Evolutionary conservation across 2,329 filamentous ascomycete genomes (phyloP), one percentile per base, ranked within the genome.

Genomic region (Aspergillus piperis): DNA sequence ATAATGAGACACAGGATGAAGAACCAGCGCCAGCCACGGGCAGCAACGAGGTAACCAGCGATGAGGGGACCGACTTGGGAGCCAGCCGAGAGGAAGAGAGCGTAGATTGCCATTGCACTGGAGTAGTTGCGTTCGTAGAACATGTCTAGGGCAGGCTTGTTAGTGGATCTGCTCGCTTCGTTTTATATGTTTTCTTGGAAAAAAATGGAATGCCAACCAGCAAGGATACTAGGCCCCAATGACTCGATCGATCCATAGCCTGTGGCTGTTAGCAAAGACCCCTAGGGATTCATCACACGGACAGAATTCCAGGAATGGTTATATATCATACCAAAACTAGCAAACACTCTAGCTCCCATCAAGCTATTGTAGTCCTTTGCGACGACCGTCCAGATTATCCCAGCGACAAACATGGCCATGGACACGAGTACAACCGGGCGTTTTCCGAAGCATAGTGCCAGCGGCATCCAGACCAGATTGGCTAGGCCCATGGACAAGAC

Each of bases 1-100:
- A 76, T 58, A 39, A 77, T 76, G 3, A 70, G 59, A 49, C 70
- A 72, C 19, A 76, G 66, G 30, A 72, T 74, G 60, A 75, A 76
- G 57, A 73, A 75, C 73, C 73, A 77, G 11, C 75, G 64, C 75
- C 75, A 77, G n/a, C 75, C 75, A 30, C 64, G 65, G 10, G 68
- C 65, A 23, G 67, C 48, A 11, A 75, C 72, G 2, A 77, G 64
- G 47, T 69, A 76, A 2, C 74, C 74, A 2, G 71, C 71, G 42
- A 76, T 74, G 15, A 76, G 62, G 3, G 75, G 74, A 1, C 73
- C 73, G 25, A 76, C 63, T 57, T 75, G 73, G 2, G 73, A 73
- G 1, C 73, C 74, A 23, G 68, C 71, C 6, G 73, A 71, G 13
- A 77, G 66, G 36, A 67, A 73, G 3, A 72, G 64, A 2, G 73